These are phyloP conservation scores for Mortierella sp. DNA, from an alignment of 371 early-diverging fungal genomes.

Conservation along the genomic window DNA sequence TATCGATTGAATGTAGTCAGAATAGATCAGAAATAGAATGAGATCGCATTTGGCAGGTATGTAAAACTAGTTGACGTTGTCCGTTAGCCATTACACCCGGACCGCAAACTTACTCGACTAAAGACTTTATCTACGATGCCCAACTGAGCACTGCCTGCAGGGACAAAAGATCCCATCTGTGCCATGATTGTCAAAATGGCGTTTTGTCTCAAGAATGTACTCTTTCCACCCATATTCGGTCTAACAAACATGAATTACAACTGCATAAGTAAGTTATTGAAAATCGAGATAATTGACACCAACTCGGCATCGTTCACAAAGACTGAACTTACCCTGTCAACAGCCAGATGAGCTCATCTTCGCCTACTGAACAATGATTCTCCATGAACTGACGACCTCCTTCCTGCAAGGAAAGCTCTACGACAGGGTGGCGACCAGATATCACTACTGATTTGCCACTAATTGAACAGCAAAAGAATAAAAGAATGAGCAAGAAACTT, in stretches of 20 bases:
- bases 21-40: neutral
- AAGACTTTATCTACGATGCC: slow-evolving; percentile 96
- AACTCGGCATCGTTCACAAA: too few relatives aligned
- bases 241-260: slow-evolving; percentile 31
- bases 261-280: neutral
- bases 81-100: too few relatives aligned
- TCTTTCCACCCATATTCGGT: slow-evolving; percentile 98
- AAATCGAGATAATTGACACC: neutral
- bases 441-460: slow-evolving; percentile 37
- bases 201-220: slow-evolving; percentile 87
- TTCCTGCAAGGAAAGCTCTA: slow-evolving; percentile 78
- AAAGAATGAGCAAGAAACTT: neutral
- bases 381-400: slow-evolving; percentile 75
- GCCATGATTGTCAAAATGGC: slow-evolving; percentile 88
- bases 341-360: slow-evolving; percentile 72
- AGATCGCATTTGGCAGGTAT: neutral
- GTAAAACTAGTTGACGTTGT: neutral
- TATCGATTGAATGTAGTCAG: slow-evolving; percentile 9
- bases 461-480: neutral
- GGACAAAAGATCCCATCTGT: slow-evolving; percentile 95
- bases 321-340: slow-evolving; percentile 75
- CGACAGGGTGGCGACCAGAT: slow-evolving; percentile 92
- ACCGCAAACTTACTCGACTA: slow-evolving; percentile 70
- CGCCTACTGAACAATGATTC: slow-evolving; percentile 81
- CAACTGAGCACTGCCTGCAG: slow-evolving; percentile 85